Evolutionary conservation across 371 early-diverging fungal genomes (phyloP).

Genomic region (Haplosporangium sp.): DNA sequence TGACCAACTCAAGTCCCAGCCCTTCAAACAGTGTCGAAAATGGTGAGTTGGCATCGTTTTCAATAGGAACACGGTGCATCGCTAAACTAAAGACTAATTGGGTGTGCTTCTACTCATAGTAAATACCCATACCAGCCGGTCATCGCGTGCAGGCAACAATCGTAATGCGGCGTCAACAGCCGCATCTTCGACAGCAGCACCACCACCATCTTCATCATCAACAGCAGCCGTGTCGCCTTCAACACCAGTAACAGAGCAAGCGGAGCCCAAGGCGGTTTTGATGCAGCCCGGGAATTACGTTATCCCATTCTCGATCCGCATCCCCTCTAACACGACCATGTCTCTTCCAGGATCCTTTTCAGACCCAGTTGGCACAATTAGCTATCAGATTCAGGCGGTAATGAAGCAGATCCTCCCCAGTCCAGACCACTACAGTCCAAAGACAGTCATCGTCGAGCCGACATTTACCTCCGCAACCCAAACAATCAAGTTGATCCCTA

Average conservation of each 20-base stretch:
- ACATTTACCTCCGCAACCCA: conserved; percentile 38
- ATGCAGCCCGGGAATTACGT: conserved; percentile 55
- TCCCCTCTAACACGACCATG: conserved; percentile 42
- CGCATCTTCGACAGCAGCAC: conserved; percentile 7
- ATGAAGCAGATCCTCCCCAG: conserved; percentile 53
- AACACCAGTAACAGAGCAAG: conserved; percentile 1
- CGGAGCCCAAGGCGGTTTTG: conserved; percentile 49
- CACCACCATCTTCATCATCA: background rate
- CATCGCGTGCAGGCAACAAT: background rate
- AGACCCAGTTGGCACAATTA: conserved; percentile 40
- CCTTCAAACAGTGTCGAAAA: conserved; percentile 12
- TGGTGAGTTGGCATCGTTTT: conserved; percentile 8
- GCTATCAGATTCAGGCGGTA: conserved; percentile 46
- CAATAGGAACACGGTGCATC: too few species aligned
- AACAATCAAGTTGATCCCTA: conserved; percentile 50
- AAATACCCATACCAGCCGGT: background rate
- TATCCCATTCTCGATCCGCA: conserved; percentile 53
- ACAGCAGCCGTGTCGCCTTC: conserved; percentile 5
- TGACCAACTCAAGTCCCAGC: conserved; percentile 5
- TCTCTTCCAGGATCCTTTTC: conserved; percentile 53
- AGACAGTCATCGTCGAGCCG: conserved; percentile 37
- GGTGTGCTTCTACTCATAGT: too few species aligned
- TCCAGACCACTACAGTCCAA: conserved; percentile 37
- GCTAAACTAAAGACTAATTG: too few species aligned
- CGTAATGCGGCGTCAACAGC: background rate